These are phyloP conservation scores for Hyphopichia burtonii DNA, from an alignment of 1,139 yeast species.

Conservation along the genomic window DNA sequence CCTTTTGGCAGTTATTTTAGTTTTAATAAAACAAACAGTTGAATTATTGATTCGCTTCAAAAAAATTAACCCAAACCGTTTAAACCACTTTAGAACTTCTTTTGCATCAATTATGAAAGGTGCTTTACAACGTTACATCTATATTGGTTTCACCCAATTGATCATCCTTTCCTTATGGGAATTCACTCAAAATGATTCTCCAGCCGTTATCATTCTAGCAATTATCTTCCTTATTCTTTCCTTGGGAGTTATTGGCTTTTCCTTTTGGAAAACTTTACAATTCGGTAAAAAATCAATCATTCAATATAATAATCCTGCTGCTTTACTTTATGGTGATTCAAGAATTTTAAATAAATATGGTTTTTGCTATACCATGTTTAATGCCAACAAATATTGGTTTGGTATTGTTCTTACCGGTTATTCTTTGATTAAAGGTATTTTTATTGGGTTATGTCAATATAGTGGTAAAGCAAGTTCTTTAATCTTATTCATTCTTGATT, in stretches of 20 bases:
- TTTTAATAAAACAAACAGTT: conserved; percentile 50
- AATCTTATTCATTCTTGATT: conserved; percentile 63
- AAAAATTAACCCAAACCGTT: conserved; percentile 47
- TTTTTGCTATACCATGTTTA: conserved; percentile 79
- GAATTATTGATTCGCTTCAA: conserved; percentile 44
- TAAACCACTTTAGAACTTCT: conserved; percentile 49
- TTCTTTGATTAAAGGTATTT: conserved; percentile 56
- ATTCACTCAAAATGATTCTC: conserved; percentile 66
- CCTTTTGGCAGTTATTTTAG: conserved; percentile 43
- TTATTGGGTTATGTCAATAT: conserved; percentile 66
- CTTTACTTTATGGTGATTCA: conserved; percentile 69
- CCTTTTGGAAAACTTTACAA: conserved; percentile 55
- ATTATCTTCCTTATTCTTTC: conserved; percentile 58
- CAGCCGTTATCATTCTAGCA: conserved; percentile 73
- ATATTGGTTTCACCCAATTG: conserved; percentile 75
- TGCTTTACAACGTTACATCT: conserved; percentile 63
- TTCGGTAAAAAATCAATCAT: conserved; percentile 57
- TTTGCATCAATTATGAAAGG: conserved; percentile 65
- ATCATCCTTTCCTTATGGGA: conserved; percentile 73
- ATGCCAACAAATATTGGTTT: conserved; percentile 75
- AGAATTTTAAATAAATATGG: conserved; percentile 67
- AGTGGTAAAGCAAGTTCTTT: conserved; percentile 72
- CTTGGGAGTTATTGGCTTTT: conserved; percentile 54
- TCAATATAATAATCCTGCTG: conserved; percentile 70
- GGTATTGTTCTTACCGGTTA: conserved; percentile 58